A percentile compares a stretch with the other conserved stretches of the same genome.
phyloP scores from a whole-genome alignment of 2,329 filamentous ascomycete species.

The Aphanocladium album region DNA sequence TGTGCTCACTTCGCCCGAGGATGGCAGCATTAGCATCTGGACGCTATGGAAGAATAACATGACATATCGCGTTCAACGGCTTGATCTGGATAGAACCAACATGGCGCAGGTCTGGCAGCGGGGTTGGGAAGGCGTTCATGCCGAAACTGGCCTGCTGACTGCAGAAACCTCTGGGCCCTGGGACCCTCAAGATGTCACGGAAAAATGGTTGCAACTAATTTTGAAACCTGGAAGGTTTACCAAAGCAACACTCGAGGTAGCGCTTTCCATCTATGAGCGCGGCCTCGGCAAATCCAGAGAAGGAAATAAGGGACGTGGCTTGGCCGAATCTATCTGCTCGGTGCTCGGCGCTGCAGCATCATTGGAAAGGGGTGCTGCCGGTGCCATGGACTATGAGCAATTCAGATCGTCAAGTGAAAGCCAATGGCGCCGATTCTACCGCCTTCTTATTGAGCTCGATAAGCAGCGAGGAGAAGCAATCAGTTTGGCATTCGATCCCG shows the following conservation, averaged over 20 bases:
- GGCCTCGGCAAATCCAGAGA: slow-evolving; percentile 39
- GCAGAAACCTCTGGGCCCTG: slow-evolving; percentile 55
- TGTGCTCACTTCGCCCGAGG: slow-evolving; percentile 51
- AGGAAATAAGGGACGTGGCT: slow-evolving; percentile 44
- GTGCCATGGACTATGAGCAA: slow-evolving; percentile 67
- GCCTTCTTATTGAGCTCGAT: slow-evolving; percentile 79
- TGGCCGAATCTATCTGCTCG: slow-evolving; percentile 72
- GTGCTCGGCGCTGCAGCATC: slow-evolving; percentile 66
- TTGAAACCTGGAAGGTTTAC: slow-evolving; percentile 81
- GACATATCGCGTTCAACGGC: slow-evolving; percentile 66
- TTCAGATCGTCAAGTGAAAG: slow-evolving; percentile 69
- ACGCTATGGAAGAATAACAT: slow-evolving; percentile 81
- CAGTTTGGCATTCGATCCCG: slow-evolving; percentile 67
- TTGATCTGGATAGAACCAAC: slow-evolving; percentile 67
- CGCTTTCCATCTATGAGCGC: slow-evolving; percentile 74
- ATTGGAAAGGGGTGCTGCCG: slow-evolving; percentile 55
- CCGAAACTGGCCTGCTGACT: slow-evolving; percentile 51
- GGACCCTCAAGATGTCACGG: slow-evolving; percentile 65
- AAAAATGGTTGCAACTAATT: slow-evolving; percentile 82
- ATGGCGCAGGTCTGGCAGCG: slow-evolving; percentile 57
- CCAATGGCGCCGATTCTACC: slow-evolving; percentile 89
- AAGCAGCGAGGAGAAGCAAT: slow-evolving; percentile 79
- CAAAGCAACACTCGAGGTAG: slow-evolving; percentile 73
- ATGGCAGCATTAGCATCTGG: slow-evolving; percentile 62
- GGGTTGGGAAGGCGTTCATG: slow-evolving; percentile 65